Base-by-base conservation (phyloP, 306 rosid genomes). In the Rubus idaeus region DNA sequence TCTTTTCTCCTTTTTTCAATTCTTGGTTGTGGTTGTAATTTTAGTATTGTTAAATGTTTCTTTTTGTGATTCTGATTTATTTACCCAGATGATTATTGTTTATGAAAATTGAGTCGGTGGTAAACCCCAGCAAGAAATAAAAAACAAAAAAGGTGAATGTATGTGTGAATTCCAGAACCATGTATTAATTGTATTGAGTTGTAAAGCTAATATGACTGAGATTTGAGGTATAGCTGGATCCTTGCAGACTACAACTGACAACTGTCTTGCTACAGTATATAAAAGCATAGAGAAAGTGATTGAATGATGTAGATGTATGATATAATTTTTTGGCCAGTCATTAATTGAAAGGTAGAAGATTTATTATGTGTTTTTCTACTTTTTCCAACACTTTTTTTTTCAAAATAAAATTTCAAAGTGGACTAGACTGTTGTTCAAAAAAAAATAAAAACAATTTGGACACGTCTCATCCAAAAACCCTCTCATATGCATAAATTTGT, bases 221-320 rank as follows among this genome's bases (percentile, higher is more conserved):
- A 49, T 30, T 30, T 3, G 51, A n/a, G 44, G 52, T 66, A 12
- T 49, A 66, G 51, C 71, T 67, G 70, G 45, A 74, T 10, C 60
- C 18, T 46, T 9, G 78, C 70, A 6, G 70, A 0, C 2, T 60
- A 61, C 78, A 46, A 61, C 78, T 74, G 78, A 61, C 78, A 46
- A 61, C 78, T 74, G 78, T 74, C 18, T 17, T 45, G 68, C 26
- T 5, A 16, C 10, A 4, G 17, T 60, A 41, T 66, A 60, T 16
- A 17, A 66, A 61, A 60, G 18, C 23, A 4, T 17, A 3, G 17
- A 30, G 21, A 13, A 4, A 39, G 51, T 45, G 57, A 56, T 73
- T 56, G 77, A 44, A 73, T 73, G 62, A 73, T 42, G 37, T 47
- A 2, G 69, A 47, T 61, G 12, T 51, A 9, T 58, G 58, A 8